Evolutionary conservation across 2,329 filamentous ascomycete genomes (phyloP), one percentile per base, ranked within the genome.

Genomic region (Ceratocystis alfenasii): DNA sequence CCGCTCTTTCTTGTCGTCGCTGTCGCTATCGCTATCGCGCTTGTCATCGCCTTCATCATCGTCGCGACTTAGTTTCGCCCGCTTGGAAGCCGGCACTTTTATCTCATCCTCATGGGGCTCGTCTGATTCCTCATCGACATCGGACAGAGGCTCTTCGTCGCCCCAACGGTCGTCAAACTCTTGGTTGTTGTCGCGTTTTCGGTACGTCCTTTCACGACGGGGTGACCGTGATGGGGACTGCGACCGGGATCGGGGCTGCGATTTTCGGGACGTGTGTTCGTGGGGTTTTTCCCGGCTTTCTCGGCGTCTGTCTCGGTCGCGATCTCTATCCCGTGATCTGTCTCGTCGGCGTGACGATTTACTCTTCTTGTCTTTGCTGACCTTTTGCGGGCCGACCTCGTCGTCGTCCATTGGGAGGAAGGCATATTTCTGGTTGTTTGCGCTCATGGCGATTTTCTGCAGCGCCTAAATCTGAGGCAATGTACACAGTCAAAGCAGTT

Each of bases 91-190:
- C 0, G 88, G 88, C 69, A 88, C 85, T 57, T 82, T 77, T 62
- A 88, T 87, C 17, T 88, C 85, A 1, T 78, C 78, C 62, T 80
- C 79, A 25, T 80, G 79, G 3, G 78, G 78, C 10, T 50, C 45
- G 8, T 60, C 55, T 25, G 46, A 25, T 25, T 76, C 75, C 10
- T 76, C 75, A 7, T 76, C 78, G 3, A 70, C 72, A 17, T 77
- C 76, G 0, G 80, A 78, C 0, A 74, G 73, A 30, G 78, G 77
- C 70, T 89, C 88, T 72, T 92, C 88, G 70, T 94, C 89, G 0
- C 86, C 90, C 90, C 90, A 95, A 65, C 88, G 79, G 71, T 91
- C 87, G 61, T 91, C 87, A 69, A 87, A 87, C 69, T 88, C 44
- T 67, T 72, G 69, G 74, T 72, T 70, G 74, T 68, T 25, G 69